A percentile compares a stretch with the other conserved stretches of the same genome.
Evolutionary conservation across 306 rosid species (phyloP).

Genomic region (Dryas alaskensis): DNA sequence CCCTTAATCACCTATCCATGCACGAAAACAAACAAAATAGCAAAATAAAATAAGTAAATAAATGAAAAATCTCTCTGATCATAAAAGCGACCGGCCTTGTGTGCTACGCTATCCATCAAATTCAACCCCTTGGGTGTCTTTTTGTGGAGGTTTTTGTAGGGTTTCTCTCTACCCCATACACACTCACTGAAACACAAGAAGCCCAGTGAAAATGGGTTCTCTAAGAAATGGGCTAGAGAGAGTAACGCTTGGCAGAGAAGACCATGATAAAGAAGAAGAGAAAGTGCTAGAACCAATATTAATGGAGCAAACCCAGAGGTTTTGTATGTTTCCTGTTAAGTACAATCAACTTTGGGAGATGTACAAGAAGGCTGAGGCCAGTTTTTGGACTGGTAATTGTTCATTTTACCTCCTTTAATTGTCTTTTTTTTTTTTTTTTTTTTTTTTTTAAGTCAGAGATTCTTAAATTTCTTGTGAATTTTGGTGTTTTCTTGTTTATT

Average conservation of each 20-base stretch:
- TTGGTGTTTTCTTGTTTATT: slow-evolving; percentile 3
- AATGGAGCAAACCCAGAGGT: slow-evolving; percentile 66
- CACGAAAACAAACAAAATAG: background rate
- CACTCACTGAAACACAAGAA: no score
- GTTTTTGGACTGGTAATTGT: slow-evolving; percentile 89
- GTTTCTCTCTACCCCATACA: slow-evolving; percentile 9
- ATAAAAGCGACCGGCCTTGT: slow-evolving; percentile 3
- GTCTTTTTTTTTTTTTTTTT: background rate
- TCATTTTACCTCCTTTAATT: background rate
- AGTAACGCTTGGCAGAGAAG: slow-evolving; percentile 3
- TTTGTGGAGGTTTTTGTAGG: slow-evolving; percentile 27
- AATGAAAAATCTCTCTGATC: background rate
- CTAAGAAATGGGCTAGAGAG: slow-evolving; percentile 31
- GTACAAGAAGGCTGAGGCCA: slow-evolving; percentile 92
- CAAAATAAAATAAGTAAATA: background rate
- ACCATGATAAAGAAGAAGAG: background rate
- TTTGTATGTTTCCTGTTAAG: slow-evolving; percentile 82
- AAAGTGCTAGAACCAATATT: slow-evolving; percentile 60
- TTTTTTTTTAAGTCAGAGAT: background rate
- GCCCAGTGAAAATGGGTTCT: slow-evolving; percentile 49
- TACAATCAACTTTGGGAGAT: slow-evolving; percentile 83
- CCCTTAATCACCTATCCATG: background rate
- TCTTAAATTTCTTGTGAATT: background rate
- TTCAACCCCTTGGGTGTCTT: background rate
- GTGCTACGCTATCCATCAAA: slow-evolving; percentile 8